Evolutionary conservation across 192 early-diverging fungal species (phyloP).

Genomic region (Podochytrium sp.): DNA sequence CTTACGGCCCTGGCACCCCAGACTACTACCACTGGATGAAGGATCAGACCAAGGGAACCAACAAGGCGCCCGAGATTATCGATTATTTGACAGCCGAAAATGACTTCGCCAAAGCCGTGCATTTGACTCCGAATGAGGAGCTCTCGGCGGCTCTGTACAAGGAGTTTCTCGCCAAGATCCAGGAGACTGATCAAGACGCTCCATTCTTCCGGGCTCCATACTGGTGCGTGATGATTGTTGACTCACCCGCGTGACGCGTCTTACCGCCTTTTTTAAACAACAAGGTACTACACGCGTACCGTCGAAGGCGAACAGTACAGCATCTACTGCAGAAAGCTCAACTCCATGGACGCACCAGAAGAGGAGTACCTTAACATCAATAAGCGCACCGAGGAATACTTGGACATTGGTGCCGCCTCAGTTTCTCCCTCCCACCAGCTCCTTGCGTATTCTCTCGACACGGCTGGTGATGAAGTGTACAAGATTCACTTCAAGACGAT

Average conservation of each 20-base stretch:
- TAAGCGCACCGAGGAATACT: conserved; percentile 11
- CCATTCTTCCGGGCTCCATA: conserved; percentile 42
- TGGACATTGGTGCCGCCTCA: conserved; percentile 10
- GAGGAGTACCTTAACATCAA: conserved; percentile 36
- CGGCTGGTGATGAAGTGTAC: conserved; percentile 49
- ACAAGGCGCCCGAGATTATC: conserved; percentile 45
- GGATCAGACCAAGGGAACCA: conserved; percentile 37
- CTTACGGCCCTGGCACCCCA: background rate
- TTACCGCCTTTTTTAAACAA: too few species aligned
- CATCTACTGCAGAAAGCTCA: conserved; percentile 42
- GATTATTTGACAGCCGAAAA: conserved; percentile 51
- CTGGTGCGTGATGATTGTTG: conserved; percentile 30
- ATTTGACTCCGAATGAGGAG: conserved; percentile 35
- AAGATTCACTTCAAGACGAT: conserved; percentile 48
- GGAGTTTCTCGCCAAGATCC: conserved; percentile 46
- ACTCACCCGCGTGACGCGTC: background rate
- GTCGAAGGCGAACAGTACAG: conserved; percentile 55
- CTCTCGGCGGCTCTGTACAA: conserved; percentile 50
- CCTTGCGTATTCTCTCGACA: conserved; percentile 50
- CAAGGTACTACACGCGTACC: conserved; percentile 43
- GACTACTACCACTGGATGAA: conserved; percentile 60
- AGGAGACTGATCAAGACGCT: conserved; percentile 50
- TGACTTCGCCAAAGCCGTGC: conserved; percentile 38
- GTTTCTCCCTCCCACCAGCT: conserved; percentile 41
- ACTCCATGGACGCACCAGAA: conserved; percentile 30